Conservation (phyloP, 345 rosid species). For the Noccaea bulbosa region DNA sequence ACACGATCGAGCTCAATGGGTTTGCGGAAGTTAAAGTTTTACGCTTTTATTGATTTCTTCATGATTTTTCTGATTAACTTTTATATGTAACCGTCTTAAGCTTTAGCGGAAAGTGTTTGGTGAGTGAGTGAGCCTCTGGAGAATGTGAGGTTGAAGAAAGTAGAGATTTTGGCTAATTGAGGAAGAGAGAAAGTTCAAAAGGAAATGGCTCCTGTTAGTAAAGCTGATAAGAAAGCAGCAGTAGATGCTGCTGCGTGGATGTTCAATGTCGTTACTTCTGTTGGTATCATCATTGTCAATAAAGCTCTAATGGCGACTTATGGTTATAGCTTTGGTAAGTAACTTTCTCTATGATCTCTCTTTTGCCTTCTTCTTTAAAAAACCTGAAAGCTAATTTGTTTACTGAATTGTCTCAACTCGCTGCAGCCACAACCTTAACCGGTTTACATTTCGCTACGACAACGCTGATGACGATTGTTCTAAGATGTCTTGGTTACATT, state of each 20-base stretch:
- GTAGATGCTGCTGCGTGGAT: conserved; percentile 96
- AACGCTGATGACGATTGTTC: conserved; percentile 71
- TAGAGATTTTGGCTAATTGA: conserved; percentile 32
- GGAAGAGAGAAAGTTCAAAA: conserved; percentile 5
- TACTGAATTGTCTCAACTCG: conserved; percentile 47
- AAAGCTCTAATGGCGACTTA: conserved; percentile 97
- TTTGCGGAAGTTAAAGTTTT: conserved; percentile 1
- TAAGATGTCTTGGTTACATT: conserved; percentile 90
- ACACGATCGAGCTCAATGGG: conserved; percentile 18
- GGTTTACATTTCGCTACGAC: conserved; percentile 93
- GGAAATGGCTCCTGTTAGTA: conserved; percentile 72
- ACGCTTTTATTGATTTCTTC: not conserved
- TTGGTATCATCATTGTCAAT: conserved; percentile 93
- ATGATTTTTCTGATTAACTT: not conserved
- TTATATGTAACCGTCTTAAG: not conserved
- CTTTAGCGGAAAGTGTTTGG: conserved; percentile 7
- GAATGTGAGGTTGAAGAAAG: conserved; percentile 43
- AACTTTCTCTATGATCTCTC: not conserved
- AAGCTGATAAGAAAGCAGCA: conserved; percentile 81
- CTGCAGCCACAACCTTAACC: conserved; percentile 95
- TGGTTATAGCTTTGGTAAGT: conserved; percentile 95
- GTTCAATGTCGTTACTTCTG: conserved; percentile 98
- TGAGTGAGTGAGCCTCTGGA: conserved; percentile 19
- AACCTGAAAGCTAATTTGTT: conserved; percentile 29
- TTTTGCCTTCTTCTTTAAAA: not conserved